phyloP scores from a whole-genome alignment of 2,329 filamentous ascomycete species.

The Dissoconium aciculare region DNA sequence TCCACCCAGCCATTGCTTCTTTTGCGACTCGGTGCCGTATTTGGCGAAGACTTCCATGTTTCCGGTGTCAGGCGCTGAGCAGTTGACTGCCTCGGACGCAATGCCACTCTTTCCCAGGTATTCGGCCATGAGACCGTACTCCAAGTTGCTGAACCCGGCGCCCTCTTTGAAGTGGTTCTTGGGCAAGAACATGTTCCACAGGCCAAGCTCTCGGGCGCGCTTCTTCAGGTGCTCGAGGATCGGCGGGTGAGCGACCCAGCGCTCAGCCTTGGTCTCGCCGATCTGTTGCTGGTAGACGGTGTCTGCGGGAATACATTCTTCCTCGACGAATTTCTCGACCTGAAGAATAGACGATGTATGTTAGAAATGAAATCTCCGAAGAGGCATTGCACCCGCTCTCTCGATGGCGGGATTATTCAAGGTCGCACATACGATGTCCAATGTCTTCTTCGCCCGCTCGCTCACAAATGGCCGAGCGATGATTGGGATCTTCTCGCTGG shows the following conservation, averaged over 20 bases:
- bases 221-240: conserved; percentile 82
- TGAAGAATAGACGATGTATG: conserved; percentile 6
- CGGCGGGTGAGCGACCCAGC: conserved; percentile 67
- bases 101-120: conserved; percentile 72
- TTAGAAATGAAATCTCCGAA: neutral
- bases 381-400: neutral
- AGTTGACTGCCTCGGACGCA: conserved; percentile 80
- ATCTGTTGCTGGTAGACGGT: conserved; percentile 66
- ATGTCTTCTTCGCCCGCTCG: conserved; percentile 66
- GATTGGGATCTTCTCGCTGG: conserved; percentile 42
- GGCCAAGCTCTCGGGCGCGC: conserved; percentile 64
- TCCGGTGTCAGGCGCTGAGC: conserved; percentile 34
- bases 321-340: conserved; percentile 87
- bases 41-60: conserved; percentile 40
- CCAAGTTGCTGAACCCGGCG: conserved; percentile 83
- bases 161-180: conserved; percentile 92
- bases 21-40: conserved; percentile 36
- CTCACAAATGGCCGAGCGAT: conserved; percentile 55
- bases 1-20: conserved; percentile 35
- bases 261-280: conserved; percentile 48
- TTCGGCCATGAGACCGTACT: conserved; percentile 97
- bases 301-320: conserved; percentile 69
- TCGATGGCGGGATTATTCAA: too few species aligned
- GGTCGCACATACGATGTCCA: conserved; percentile 58
- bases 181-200: conserved; percentile 98